Base-by-base conservation (phyloP, 2,329 filamentous ascomycete species). In the Cladosporium sp. region DNA sequence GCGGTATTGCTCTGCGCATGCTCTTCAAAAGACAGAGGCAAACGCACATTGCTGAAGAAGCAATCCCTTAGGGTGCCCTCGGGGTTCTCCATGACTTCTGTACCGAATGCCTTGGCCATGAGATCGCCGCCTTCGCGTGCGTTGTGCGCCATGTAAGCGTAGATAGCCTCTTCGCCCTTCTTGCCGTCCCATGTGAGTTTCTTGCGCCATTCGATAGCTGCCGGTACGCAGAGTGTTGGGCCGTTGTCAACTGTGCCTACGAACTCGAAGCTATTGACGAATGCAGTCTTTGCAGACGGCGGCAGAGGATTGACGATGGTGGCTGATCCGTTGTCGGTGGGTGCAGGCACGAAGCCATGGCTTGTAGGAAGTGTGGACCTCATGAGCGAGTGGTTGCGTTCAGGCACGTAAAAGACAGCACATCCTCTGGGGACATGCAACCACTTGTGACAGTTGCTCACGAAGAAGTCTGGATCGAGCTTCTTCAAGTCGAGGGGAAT, bases 381-480 rank as follows among this genome's bases (percentile, higher is more conserved):
- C 40, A 97, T 84, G 42, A 95, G 73, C 49, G 78, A 75, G 71
- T 97, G 93, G 71, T 95, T 91, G 20, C 87, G 81, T 17, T 78
- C 59, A 0, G 91, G 89, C 1, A 94, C 89, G 72, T 95, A 88
- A 62, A 97, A 83, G 3, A 94, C 77, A 2, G 91, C 91, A 69
- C 88, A 91, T 15, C 87, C 88, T 32, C 92, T 85, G 0, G 92
- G 93, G 0, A 84, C 83, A 67, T 84, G 86, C 7, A 97, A 83
- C 93, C 93, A 97, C 71, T 96, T 96, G 77, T 96, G 90, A 65
- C 86, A 90, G 71, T 97, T 97, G 56, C 81, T 87, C 13, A 93
- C 82, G 68, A 95, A 90, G 75, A 96, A 97, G 72, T 97, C 92
- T 0, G 91, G 86, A 61, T 91, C 83, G 2, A 91, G 75, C 3